Evolutionary conservation across 305 asterid genomes (phyloP), one percentile per base, ranked within the genome.

Genomic region (Fraxinus dipetala): DNA sequence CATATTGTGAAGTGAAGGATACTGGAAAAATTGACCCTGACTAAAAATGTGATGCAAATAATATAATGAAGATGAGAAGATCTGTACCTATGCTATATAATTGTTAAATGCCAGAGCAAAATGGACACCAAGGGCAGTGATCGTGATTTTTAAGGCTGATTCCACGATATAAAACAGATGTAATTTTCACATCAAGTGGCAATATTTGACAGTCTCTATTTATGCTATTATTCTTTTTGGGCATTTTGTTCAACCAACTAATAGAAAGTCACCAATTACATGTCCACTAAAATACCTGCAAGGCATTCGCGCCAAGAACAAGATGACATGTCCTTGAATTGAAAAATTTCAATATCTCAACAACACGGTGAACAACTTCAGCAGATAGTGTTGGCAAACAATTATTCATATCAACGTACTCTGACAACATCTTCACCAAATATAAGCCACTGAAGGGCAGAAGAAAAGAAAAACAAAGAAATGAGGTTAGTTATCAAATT

Each of bases 241-340:
- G 35, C 35, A 28, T 4, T 24, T 67, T 30, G n/a, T 67, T 28
- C 56, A 51, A 31, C 79, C 61, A 26, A 24, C 79, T 45, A 75
- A 48, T 54, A 59, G 56, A 18, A 78, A 78, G 54, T 59, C 74
- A 32, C 16, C 81, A 78, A 31, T 78, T 69, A 56, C 38, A 31
- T 16, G 70, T 16, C 45, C 59, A 56, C 54, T 59, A 38, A 72
- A 61, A 36, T 87, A 96, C 99, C 99, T 96, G 99, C 87, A 96
- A 94, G 85, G 99, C 99, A 87, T 95, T 97, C 34, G 99, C 99
- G 80, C 99, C 99, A 82, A 96, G 99, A 84, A 96, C 99, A 86
- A 96, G 99, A 83, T 94, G 99, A 82, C 97, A 95, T 6, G 99
- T 90, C 87, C 98, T 92, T 51, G 99, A 92, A 85, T 96, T 96